Conservation (phyloP, 2,329 filamentous ascomycete species). For the Rhynchosporium graminicola region DNA sequence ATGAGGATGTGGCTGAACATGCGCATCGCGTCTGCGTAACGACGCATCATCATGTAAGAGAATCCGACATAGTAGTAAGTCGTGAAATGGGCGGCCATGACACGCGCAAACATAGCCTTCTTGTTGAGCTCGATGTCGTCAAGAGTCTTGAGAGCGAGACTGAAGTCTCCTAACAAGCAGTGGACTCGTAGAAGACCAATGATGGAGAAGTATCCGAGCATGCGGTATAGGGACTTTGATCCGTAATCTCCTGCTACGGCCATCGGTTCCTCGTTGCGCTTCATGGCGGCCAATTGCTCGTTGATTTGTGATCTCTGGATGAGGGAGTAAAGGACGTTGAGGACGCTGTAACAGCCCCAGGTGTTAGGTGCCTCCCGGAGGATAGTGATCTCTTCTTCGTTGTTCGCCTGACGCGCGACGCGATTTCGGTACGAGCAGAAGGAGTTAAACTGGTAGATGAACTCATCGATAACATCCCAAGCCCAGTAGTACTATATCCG, state of each 20-base stretch:
- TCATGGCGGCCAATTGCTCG: slow-evolving; percentile 93
- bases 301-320: slow-evolving; percentile 98
- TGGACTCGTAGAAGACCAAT: slow-evolving; percentile 95
- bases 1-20: slow-evolving; percentile 99
- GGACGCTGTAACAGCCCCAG: slow-evolving; percentile 98
- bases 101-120: slow-evolving; percentile 99
- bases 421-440: slow-evolving; percentile 97
- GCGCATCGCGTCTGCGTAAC: slow-evolving; percentile 98
- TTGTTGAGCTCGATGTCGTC: slow-evolving; percentile 99
- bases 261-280: slow-evolving; percentile 86
- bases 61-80: slow-evolving; percentile 99
- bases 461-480: slow-evolving; percentile 99
- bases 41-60: slow-evolving; percentile 99
- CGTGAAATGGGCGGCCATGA: slow-evolving; percentile 99
- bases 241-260: slow-evolving; percentile 94
- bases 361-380: slow-evolving; percentile 97
- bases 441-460: slow-evolving; percentile 99
- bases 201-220: slow-evolving; percentile 99
- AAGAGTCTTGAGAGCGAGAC: slow-evolving; percentile 95
- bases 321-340: slow-evolving; percentile 98
- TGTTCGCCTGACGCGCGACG: slow-evolving; percentile 78
- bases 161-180: slow-evolving; percentile 96
- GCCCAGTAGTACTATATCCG: slow-evolving; percentile 88
- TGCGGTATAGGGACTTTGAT: slow-evolving; percentile 89
- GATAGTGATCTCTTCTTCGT: slow-evolving; percentile 88